A percentile compares a stretch with the other conserved stretches of the same genome.
Evolutionary conservation across 1,139 yeast species (phyloP).

Genomic region (Pneumocystis jirovecii): DNA sequence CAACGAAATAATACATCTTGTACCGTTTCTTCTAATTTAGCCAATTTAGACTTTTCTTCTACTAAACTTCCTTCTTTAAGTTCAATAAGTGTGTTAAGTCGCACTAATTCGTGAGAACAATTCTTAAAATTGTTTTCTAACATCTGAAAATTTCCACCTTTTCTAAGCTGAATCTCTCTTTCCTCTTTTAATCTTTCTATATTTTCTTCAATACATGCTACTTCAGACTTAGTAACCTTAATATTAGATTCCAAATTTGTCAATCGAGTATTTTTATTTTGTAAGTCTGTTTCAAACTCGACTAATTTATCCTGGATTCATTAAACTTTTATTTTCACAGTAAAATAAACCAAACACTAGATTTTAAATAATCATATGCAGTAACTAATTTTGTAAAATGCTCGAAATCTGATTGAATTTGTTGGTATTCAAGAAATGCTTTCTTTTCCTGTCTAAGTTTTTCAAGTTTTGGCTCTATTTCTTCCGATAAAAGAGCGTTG

Average conservation of each 20-base stretch:
- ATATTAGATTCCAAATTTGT: slow-evolving; percentile 21
- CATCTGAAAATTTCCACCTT: slow-evolving; percentile 47
- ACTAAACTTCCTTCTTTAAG: slow-evolving; percentile 39
- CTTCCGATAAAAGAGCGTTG: slow-evolving; percentile 56
- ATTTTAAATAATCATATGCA: slow-evolving; percentile 54
- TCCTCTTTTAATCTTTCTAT: slow-evolving; percentile 39
- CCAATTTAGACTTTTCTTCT: slow-evolving; percentile 31
- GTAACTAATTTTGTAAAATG: slow-evolving; percentile 55
- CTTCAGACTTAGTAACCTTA: slow-evolving; percentile 39
- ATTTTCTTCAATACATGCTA: slow-evolving; percentile 46
- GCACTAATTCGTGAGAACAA: slow-evolving; percentile 51
- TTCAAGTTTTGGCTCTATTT: slow-evolving; percentile 83
- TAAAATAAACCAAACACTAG: slow-evolving; percentile 14
- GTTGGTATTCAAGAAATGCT: slow-evolving; percentile 71
- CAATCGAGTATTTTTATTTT: slow-evolving; percentile 8
- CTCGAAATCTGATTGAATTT: slow-evolving; percentile 68
- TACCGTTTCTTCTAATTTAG: slow-evolving; percentile 15
- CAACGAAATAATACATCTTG: slow-evolving; percentile 11
- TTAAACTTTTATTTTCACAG: not conserved
- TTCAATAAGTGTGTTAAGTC: slow-evolving; percentile 49
- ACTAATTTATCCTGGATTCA: slow-evolving; percentile 23
- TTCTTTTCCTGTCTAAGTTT: slow-evolving; percentile 70
- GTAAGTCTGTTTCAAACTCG: slow-evolving; percentile 22
- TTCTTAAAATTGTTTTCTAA: slow-evolving; percentile 46
- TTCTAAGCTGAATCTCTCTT: slow-evolving; percentile 45